These are phyloP conservation scores for Mortierella polycephala DNA, from an alignment of 371 early-diverging fungal species.

Conservation along the genomic window DNA sequence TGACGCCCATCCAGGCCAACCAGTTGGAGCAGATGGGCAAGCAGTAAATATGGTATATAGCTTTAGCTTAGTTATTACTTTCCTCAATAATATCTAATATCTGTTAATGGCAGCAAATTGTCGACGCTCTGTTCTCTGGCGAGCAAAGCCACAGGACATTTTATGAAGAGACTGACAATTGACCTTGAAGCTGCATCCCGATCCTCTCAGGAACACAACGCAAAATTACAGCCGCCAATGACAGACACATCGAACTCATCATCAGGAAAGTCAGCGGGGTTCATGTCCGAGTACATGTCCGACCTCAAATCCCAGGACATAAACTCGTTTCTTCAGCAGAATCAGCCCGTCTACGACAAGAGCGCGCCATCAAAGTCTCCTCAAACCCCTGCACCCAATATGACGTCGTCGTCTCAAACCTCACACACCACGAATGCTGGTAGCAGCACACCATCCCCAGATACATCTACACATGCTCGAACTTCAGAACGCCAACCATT, in stretches of 20 bases:
- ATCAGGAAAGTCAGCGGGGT: constrained; percentile 24
- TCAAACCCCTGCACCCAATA: background rate
- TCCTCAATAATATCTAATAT: too few species aligned
- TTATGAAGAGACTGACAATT: too few species aligned
- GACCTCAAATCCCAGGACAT: constrained; percentile 42
- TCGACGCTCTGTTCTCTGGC: too few species aligned
- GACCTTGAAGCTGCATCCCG: too few species aligned
- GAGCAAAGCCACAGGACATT: too few species aligned
- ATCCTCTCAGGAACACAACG: too few species aligned
- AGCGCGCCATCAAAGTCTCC: constrained; percentile 4
- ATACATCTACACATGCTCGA: background rate
- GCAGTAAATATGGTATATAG: constrained; percentile 10
- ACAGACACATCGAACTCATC: constrained; percentile 6
- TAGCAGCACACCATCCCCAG: background rate
- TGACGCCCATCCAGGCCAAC: constrained; percentile 44
- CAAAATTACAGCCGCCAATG: too few species aligned
- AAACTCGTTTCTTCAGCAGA: constrained; percentile 45
- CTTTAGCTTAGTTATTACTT: too few species aligned
- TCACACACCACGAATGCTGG: background rate
- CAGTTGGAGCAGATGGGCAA: constrained; percentile 51
- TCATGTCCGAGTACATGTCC: constrained; percentile 54
- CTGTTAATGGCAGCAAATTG: too few species aligned
- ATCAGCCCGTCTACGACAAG: constrained; percentile 36
- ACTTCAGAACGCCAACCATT: constrained; percentile 2
- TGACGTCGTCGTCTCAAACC: background rate